A percentile compares a stretch with the other conserved stretches of the same genome.
Conservation (phyloP, 2,329 filamentous ascomycete species). For the Colletotrichum sp. region DNA sequence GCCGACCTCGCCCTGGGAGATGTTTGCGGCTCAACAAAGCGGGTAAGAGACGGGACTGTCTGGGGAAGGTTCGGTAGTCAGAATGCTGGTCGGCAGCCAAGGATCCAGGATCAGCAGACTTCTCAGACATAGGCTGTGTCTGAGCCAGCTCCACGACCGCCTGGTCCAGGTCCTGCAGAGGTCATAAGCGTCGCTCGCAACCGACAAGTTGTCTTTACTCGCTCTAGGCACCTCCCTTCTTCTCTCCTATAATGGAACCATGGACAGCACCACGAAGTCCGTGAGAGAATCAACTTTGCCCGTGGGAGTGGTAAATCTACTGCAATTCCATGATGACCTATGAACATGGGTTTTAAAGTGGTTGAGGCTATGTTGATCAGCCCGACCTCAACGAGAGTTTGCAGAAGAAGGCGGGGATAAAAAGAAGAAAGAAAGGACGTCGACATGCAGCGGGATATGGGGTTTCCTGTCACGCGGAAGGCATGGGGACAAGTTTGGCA, state of each 20-base stretch:
- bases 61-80: neutral
- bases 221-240: neutral
- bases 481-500: slow-evolving; percentile 20
- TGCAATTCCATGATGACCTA: neutral
- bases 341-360: neutral
- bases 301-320: neutral
- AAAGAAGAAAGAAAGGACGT: neutral
- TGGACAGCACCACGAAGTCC: neutral
- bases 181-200: neutral
- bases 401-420: neutral
- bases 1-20: neutral
- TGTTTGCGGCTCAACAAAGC: neutral
- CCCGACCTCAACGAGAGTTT: neutral
- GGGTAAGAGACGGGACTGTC: neutral
- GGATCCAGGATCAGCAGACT: slow-evolving; percentile 3
- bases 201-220: neutral
- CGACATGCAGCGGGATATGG: neutral
- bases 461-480: neutral
- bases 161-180: neutral
- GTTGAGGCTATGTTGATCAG: neutral
- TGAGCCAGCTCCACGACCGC: neutral
- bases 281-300: neutral
- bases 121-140: neutral
- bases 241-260: neutral
- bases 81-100: neutral